Conservation (phyloP, 2,329 filamentous ascomycete species). For the Xylaria digitata region DNA sequence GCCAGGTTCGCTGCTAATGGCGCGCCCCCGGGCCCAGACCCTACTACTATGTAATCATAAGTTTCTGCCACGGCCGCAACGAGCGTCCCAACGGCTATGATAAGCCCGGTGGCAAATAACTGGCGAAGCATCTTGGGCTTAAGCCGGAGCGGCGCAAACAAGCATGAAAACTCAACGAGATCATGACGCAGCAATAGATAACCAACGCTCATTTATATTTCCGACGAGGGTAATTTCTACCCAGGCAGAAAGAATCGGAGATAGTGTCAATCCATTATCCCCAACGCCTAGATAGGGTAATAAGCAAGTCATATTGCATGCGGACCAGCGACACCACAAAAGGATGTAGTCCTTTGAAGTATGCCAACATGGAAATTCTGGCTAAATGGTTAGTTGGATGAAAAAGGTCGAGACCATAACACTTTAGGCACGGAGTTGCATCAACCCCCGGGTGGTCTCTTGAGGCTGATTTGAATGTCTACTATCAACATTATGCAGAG, state of each 20-base stretch:
- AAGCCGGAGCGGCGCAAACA: neutral
- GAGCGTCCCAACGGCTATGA: constrained; percentile 34
- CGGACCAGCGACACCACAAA: constrained; percentile 10
- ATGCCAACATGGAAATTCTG: constrained; percentile 35
- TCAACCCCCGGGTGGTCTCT: constrained; percentile 18
- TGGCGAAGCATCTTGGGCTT: constrained; percentile 38
- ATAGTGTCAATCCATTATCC: constrained; percentile 6
- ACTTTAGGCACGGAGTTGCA: constrained; percentile 20
- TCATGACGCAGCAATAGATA: constrained; percentile 3
- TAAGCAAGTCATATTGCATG: constrained; percentile 31
- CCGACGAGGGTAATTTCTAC: neutral
- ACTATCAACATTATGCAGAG: constrained; percentile 15
- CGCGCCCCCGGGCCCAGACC: constrained; percentile 65
- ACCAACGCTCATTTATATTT: constrained; percentile 32
- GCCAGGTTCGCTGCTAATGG: constrained; percentile 66
- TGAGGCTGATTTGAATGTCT: constrained; percentile 31
- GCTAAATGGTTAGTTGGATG: constrained; percentile 45
- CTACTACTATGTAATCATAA: constrained; percentile 61
- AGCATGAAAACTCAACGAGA: neutral
- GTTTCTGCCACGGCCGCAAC: constrained; percentile 34
- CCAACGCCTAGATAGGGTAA: constrained; percentile 36
- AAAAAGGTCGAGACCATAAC: constrained; percentile 26
- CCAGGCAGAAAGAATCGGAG: constrained; percentile 4
- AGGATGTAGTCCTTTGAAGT: constrained; percentile 13
- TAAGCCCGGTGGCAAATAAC: constrained; percentile 37